Conservation (phyloP, 108 stramenopile species). For the Nitzschia inconspicua region DNA sequence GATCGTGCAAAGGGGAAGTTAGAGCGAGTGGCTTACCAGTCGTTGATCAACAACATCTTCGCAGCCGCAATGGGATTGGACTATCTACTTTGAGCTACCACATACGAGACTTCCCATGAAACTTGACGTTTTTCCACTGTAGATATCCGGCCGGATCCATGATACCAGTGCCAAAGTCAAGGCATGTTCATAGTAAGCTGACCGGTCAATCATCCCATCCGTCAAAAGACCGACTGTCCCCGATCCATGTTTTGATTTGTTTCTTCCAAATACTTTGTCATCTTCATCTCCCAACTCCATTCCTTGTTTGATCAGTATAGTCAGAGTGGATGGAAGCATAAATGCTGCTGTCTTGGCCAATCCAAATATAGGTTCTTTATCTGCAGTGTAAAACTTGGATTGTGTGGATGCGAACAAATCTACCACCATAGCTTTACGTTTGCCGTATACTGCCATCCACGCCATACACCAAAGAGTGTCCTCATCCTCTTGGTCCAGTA, state of each 20-base stretch:
- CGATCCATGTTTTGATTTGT: conserved; percentile 70
- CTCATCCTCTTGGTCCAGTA: conserved; percentile 6
- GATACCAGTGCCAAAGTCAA: conserved; percentile 76
- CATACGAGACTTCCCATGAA: conserved; percentile 8
- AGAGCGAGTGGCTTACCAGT: too few species aligned
- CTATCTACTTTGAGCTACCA: not conserved
- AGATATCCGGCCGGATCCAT: conserved; percentile 73
- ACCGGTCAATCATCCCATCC: conserved; percentile 72
- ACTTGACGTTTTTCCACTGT: conserved; percentile 5
- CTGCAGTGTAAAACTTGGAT: conserved; percentile 1
- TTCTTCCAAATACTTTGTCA: conserved; percentile 69
- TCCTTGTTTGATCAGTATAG: conserved; percentile 50
- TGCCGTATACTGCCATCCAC: conserved; percentile 87
- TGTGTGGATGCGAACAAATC: conserved; percentile 24
- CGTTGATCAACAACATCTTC: too few species aligned
- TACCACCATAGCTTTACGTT: conserved; percentile 18
- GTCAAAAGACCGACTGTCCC: conserved; percentile 89
- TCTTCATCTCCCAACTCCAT: conserved; percentile 94
- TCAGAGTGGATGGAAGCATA: conserved; percentile 64
- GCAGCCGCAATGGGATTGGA: too few species aligned
- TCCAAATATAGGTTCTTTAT: conserved; percentile 28
- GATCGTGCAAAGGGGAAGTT: too few species aligned
- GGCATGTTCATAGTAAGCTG: conserved; percentile 86
- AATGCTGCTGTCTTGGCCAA: conserved; percentile 81
- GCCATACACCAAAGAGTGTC: conserved; percentile 84